Base-by-base conservation (phyloP, 495 filamentous ascomycete genomes). In the Trichoderma virens region DNA sequence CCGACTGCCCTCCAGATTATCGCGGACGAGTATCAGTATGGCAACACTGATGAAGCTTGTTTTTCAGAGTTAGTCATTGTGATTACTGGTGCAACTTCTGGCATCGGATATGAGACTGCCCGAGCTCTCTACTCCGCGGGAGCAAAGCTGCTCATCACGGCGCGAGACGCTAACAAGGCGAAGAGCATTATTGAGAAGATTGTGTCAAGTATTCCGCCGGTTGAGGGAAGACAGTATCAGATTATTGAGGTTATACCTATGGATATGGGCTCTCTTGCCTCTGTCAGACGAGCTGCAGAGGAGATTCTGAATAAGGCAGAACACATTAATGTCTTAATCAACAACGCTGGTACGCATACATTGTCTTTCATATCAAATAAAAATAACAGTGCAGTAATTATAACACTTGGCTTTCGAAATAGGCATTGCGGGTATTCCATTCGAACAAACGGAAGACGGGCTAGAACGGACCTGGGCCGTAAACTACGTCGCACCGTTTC, bases 41-140 rank as follows among this genome's bases (percentile, higher is more conserved):
- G 73, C 62, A 72, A 73, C 61, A 45, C 3, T 3, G 5, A 7
- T 14, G 3, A 7, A 45, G 5, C 41, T 45, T n/a, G 5, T 45
- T 69, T 80, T 28, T 60, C 59, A 2, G 75, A 75, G 70, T 82
- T 83, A 68, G 74, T 80, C 43, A 70, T 80, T 45, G 68, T 85
- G 13, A 76, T 85, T 62, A 85, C 82, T 0, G 83, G 82, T 11
- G 75, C 74, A 35, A 81, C 80, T 1, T 78, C 79, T 1, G 82
- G 82, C 9, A 77, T 85, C 6, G 82, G 82, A 2, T 69, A 80
- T 45, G 76, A 82, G 63, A 84, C 83, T 5, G 80, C 79, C 3
- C 73, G 69, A 20, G 80, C 80, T 0, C 64, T 86, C 27, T 72
- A 73, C 14, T 70, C 70, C 11, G 78, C 82, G 0, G 83, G 81